Base-by-base conservation (phyloP, 208 protist genomes). In the Leishmania guyanensis region DNA sequence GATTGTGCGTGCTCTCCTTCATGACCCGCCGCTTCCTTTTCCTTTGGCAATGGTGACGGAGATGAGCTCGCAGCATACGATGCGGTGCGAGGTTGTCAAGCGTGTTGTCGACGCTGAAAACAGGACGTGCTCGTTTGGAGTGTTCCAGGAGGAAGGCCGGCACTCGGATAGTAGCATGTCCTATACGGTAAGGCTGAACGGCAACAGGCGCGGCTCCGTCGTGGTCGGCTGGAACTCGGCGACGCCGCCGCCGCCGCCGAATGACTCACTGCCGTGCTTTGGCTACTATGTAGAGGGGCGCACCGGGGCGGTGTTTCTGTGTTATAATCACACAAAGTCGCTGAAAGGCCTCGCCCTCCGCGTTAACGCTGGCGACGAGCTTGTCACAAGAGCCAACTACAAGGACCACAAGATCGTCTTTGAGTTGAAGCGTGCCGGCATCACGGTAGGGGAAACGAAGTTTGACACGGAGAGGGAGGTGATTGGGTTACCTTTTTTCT, bases 201-300 rank as follows among this genome's bases (percentile, higher is more conserved):
- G 82, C n/a, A 71, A 85, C 48, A 77, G 94, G 50, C 90, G 84
- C 65, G 94, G 94, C 50, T 85, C 86, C 76, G 87, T 97, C 66
- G 81, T 92, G 10, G 82, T 95, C 26, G 94, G 94, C 46, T 97
- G 94, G 92, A 86, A 96, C 76, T 84, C 93, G 66, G 83, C 89
- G 82, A 91, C 74, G 64, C 92, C 72, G 78, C 85, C 65, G 60
- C 54, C 65, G 22, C 53, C 73, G 81, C 75, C 71, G 29, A 75
- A 81, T 51, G 65, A 64, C 20, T 62, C 87, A 26, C 83, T 94
- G 64, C 93, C 93, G 5, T 93, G 87, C 22, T 95, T 92, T 71
- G 94, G 94, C 22, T 97, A 94, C 85, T 92, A 79, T 78, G 87
- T 97, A 76, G 88, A 95, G 50, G 75, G 86, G 1, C 62, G 78